These are phyloP conservation scores for Pyrenochaeta sp. DNA, from an alignment of 2,329 filamentous ascomycete genomes.

Conservation along the genomic window DNA sequence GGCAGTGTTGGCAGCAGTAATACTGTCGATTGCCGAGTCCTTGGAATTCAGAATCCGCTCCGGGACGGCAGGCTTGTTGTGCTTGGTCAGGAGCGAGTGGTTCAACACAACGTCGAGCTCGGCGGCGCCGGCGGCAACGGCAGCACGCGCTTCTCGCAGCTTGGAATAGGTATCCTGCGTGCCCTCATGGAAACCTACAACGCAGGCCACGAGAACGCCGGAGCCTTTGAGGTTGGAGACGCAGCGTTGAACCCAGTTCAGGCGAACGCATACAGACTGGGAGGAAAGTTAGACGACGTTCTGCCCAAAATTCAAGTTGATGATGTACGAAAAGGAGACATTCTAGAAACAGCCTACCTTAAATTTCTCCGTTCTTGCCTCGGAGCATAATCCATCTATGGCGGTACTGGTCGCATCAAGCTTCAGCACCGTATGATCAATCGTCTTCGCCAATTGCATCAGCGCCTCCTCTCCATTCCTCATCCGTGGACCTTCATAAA, in stretches of 20 bases:
- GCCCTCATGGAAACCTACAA: conserved; percentile 69
- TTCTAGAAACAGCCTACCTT: conserved; percentile 44
- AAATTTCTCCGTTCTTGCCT: conserved; percentile 60
- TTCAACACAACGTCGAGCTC: conserved; percentile 70
- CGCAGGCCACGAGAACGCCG: conserved; percentile 63
- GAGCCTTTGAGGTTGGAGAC: conserved; percentile 58
- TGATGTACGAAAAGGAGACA: neutral
- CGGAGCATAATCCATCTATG: conserved; percentile 63
- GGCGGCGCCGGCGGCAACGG: conserved; percentile 59
- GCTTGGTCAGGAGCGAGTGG: conserved; percentile 55
- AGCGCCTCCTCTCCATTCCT: conserved; percentile 36
- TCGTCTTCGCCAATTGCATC: conserved; percentile 45
- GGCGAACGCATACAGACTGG: conserved; percentile 66
- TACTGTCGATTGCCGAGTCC: conserved; percentile 43
- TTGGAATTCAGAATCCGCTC: conserved; percentile 15
- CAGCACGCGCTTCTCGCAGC: conserved; percentile 60
- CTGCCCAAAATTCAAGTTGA: neutral
- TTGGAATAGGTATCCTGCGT: conserved; percentile 62
- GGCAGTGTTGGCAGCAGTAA: conserved; percentile 44
- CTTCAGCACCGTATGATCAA: conserved; percentile 62
- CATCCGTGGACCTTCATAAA: conserved; percentile 37
- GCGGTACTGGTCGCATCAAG: conserved; percentile 57
- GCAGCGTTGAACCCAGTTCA: conserved; percentile 61
- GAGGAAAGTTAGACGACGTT: conserved; percentile 19
- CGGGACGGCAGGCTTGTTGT: conserved; percentile 27